Evolutionary conservation across 768 basidiomycete genomes (phyloP).

Genomic region (Serendipita vermifera): DNA sequence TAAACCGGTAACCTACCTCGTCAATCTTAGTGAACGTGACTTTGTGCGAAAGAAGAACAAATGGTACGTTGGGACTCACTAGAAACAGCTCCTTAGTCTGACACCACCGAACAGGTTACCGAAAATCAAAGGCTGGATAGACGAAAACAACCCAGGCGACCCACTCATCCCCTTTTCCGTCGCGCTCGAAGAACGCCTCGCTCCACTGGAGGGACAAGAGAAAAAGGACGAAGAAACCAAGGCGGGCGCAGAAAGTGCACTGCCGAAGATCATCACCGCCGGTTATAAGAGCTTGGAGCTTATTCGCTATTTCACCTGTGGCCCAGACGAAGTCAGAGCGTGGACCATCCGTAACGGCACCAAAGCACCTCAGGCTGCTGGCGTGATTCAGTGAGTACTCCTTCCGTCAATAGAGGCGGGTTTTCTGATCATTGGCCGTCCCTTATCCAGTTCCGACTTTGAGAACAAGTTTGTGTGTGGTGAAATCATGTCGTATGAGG

Average conservation of each 20-base stretch:
- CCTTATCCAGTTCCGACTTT: conserved; percentile 63
- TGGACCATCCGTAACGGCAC: conserved; percentile 94
- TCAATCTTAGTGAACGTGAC: conserved; percentile 91
- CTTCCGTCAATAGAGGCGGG: no score
- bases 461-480: conserved; percentile 97
- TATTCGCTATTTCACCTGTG: conserved; percentile 93
- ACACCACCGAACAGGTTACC: conserved; percentile 44
- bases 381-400: conserved; percentile 78
- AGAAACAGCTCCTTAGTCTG: conserved; percentile 4
- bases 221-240: conserved; percentile 66
- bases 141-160: conserved; percentile 90
- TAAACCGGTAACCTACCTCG: conserved; percentile 94
- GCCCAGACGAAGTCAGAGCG: conserved; percentile 90
- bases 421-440: no score
- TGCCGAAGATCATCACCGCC: conserved; percentile 90
- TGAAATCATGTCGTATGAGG: conserved; percentile 88
- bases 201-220: conserved; percentile 38
- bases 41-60: conserved; percentile 98
- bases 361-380: conserved; percentile 92
- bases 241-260: conserved; percentile 58
- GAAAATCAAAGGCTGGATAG: conserved; percentile 97
- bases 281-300: conserved; percentile 83
- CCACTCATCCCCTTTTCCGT: conserved; percentile 97
- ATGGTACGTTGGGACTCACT: conserved; percentile 43
- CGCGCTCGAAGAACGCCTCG: conserved; percentile 82